These are phyloP conservation scores for Phytopythium mirpurense DNA, from an alignment of 352 stramenopile genomes.

Conservation along the genomic window DNA sequence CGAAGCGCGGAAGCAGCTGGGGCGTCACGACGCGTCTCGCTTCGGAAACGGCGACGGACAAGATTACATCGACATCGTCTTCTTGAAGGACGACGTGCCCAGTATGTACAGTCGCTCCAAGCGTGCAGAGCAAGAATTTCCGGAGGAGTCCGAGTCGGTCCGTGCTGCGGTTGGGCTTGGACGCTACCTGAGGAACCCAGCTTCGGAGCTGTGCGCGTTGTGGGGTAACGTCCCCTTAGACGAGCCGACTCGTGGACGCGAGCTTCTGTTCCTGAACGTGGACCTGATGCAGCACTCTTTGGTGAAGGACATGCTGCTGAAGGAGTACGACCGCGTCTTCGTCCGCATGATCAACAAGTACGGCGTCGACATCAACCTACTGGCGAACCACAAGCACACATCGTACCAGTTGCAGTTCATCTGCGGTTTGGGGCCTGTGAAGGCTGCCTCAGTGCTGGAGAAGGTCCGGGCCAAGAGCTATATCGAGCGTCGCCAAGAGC, in stretches of 20 bases:
- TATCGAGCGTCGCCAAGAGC: constrained; percentile 80
- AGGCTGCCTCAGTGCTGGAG: constrained; percentile 73
- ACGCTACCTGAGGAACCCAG: constrained; percentile 80
- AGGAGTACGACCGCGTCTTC: constrained; percentile 86
- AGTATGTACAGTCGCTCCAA: constrained; percentile 88
- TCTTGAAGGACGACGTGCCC: constrained; percentile 85
- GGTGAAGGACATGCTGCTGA: constrained; percentile 79
- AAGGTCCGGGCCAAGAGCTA: constrained; percentile 83
- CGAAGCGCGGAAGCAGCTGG: constrained; percentile 69
- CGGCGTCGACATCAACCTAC: constrained; percentile 84
- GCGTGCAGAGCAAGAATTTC: constrained; percentile 77
- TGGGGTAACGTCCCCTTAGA: constrained; percentile 81
- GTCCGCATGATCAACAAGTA: constrained; percentile 84
- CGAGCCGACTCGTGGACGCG: constrained; percentile 68
- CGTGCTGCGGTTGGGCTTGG: constrained; percentile 72
- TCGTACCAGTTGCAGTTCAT: constrained; percentile 88
- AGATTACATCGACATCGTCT: constrained; percentile 85
- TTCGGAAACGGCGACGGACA: constrained; percentile 74
- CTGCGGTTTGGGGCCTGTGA: constrained; percentile 76
- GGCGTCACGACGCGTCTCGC: constrained; percentile 56
- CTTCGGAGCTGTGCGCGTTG: constrained; percentile 81
- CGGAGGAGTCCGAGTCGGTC: constrained; percentile 78
- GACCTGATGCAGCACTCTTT: constrained; percentile 84
- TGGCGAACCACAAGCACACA: constrained; percentile 87
- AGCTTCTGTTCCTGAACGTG: constrained; percentile 84